phyloP scores from a whole-genome alignment of 2,329 filamentous ascomycete species.

The Fonsecaea erecta region DNA sequence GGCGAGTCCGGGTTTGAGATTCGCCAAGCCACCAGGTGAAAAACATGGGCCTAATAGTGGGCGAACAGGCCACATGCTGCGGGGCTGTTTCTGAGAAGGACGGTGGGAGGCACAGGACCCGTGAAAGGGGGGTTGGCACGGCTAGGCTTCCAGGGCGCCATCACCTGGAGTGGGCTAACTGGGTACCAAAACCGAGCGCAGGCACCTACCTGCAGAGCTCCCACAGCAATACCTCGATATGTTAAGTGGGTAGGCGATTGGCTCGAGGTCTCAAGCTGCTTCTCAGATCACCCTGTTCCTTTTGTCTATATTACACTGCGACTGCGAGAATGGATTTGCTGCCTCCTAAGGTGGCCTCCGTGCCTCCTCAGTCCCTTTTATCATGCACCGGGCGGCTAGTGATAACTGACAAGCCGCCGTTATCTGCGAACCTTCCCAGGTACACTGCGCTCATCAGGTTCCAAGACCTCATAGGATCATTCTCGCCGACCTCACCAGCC shows the following conservation, averaged over 20 bases:
- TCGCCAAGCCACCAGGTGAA: slow-evolving; percentile 1
- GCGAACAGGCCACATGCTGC: slow-evolving; percentile 7
- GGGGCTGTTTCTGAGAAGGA: not conserved
- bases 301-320: not conserved
- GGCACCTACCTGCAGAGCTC: too few relatives aligned
- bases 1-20: not conserved
- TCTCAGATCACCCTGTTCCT: not conserved
- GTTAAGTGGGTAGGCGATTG: not conserved
- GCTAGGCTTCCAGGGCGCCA: not conserved
- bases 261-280: too few relatives aligned
- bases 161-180: not conserved
- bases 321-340: not conserved
- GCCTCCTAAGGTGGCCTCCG: not conserved
- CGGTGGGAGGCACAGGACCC: not conserved
- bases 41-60: too few relatives aligned
- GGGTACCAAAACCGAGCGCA: not conserved
- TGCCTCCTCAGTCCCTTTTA: not conserved
- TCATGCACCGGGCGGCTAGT: not conserved
- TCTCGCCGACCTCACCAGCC: not conserved
- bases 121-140: not conserved
- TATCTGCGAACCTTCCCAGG: not conserved
- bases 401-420: not conserved
- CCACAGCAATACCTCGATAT: too few relatives aligned
- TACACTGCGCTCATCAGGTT: not conserved
- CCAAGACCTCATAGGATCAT: too few relatives aligned